These are phyloP conservation scores for Suillus paluster DNA, from an alignment of 768 basidiomycete genomes.

Conservation along the genomic window DNA sequence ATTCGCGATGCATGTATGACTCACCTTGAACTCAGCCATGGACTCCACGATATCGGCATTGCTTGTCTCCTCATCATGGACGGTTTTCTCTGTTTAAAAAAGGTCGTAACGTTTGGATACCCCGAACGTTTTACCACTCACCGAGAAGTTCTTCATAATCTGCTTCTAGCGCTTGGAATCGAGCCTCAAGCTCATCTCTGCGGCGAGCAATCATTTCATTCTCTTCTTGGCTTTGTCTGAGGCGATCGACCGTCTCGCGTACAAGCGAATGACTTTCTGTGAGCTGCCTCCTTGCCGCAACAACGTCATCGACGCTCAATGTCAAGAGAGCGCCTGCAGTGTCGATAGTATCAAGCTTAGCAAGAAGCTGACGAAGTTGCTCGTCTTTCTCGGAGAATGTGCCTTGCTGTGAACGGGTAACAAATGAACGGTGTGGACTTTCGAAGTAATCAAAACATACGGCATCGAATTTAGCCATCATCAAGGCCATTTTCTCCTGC, in stretches of 20 bases:
- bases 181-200: conserved; percentile 85
- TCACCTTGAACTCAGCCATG: conserved; percentile 89
- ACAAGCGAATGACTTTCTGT: conserved; percentile 86
- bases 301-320: conserved; percentile 77
- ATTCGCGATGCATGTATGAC: conserved; percentile 12
- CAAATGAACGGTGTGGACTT: conserved; percentile 10
- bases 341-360: conserved; percentile 85
- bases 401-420: conserved; percentile 63
- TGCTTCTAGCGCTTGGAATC: conserved; percentile 79
- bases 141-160: conserved; percentile 98
- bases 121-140: conserved; percentile 40
- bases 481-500: conserved; percentile 98
- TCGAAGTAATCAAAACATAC: conserved; percentile 49
- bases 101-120: conserved; percentile 14
- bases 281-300: conserved; percentile 83
- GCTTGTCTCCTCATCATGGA: conserved; percentile 85
- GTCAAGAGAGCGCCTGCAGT: conserved; percentile 54
- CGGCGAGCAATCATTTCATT: conserved; percentile 82
- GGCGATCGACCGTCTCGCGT: conserved; percentile 87
- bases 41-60: conserved; percentile 83
- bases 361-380: conserved; percentile 81
- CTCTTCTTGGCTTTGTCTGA: conserved; percentile 92
- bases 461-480: conserved; percentile 99
- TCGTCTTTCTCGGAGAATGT: conserved; percentile 96
- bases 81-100: conserved; percentile 76